A percentile compares a stretch with the other conserved stretches of the same genome.
Conservation (phyloP, 306 rosid genomes). For the Vicia villosa region DNA sequence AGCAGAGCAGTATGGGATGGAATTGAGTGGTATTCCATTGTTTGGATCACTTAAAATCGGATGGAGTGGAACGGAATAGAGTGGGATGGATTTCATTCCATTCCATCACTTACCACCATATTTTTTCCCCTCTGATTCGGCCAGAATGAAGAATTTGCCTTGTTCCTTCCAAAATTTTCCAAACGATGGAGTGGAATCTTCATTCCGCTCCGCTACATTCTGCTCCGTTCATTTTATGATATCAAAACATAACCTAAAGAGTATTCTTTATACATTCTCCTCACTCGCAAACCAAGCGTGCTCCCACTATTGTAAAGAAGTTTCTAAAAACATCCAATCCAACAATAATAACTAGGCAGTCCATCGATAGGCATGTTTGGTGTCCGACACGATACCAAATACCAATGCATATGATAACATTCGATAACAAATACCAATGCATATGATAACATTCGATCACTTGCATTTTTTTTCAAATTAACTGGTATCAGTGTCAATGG, state of each 20-base stretch:
- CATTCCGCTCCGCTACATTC: no score
- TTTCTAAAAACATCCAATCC: slow-evolving; percentile 1
- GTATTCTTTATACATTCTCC: not conserved
- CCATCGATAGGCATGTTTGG: not conserved
- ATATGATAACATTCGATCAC: not conserved
- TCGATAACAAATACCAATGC: not conserved
- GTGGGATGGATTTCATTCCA: no score
- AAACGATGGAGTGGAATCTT: no score
- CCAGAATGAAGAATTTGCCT: no score
- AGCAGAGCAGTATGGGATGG: no score
- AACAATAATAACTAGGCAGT: not conserved
- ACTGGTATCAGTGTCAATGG: not conserved
- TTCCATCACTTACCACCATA: no score
- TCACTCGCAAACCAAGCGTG: not conserved
- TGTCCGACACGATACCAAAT: not conserved
- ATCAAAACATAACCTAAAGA: not conserved
- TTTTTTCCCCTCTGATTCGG: no score
- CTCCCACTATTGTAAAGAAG: not conserved
- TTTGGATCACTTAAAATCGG: no score
- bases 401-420: not conserved
- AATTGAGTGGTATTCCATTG: no score
- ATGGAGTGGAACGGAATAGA: no score
- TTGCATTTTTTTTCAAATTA: not conserved
- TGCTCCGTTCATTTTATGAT: no score
- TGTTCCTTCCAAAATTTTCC: no score